phyloP scores from a whole-genome alignment of 495 filamentous ascomycete genomes.

The Penicillium atrosanguineum region DNA sequence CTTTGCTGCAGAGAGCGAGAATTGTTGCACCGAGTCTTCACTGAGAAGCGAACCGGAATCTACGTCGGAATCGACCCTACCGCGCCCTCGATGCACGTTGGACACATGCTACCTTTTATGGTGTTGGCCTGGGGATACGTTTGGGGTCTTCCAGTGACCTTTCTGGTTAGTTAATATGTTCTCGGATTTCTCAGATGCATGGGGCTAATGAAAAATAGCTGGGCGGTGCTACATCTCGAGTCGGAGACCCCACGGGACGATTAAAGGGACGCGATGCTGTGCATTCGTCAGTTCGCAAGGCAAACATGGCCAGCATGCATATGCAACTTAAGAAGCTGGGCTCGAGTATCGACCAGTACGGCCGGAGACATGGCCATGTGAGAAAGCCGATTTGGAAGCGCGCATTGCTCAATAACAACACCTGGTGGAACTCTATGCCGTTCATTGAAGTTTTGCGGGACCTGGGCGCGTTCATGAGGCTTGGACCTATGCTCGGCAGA shows the following conservation, averaged over 20 bases:
- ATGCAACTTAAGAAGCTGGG: slow-evolving; percentile 79
- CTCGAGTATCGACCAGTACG: slow-evolving; percentile 63
- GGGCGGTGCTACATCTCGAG: slow-evolving; percentile 78
- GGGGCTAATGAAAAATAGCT: slow-evolving; percentile 46
- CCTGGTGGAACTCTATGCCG: slow-evolving; percentile 69
- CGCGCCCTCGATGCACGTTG: slow-evolving; percentile 84
- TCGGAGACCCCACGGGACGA: slow-evolving; percentile 86
- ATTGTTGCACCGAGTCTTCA: slow-evolving; percentile 68
- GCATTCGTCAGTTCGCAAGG: slow-evolving; percentile 52
- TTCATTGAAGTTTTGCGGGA: slow-evolving; percentile 70
- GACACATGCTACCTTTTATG: slow-evolving; percentile 93
- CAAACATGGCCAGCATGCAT: slow-evolving; percentile 74
- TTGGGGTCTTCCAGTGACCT: slow-evolving; percentile 71
- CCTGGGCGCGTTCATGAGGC: slow-evolving; percentile 66
- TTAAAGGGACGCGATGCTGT: slow-evolving; percentile 62
- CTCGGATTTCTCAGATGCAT: not conserved
- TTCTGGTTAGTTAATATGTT: slow-evolving; percentile 50
- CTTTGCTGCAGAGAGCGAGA: slow-evolving; percentile 50
- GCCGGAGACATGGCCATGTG: slow-evolving; percentile 57
- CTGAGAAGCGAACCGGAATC: slow-evolving; percentile 64
- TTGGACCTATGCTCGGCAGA: slow-evolving; percentile 83
- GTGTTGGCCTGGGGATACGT: slow-evolving; percentile 90
- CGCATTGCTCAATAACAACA: slow-evolving; percentile 71
- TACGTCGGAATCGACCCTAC: slow-evolving; percentile 95
- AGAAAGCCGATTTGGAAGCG: slow-evolving; percentile 61